Conservation (phyloP, 352 stramenopile species). For the Globisporangium nagaii region DNA sequence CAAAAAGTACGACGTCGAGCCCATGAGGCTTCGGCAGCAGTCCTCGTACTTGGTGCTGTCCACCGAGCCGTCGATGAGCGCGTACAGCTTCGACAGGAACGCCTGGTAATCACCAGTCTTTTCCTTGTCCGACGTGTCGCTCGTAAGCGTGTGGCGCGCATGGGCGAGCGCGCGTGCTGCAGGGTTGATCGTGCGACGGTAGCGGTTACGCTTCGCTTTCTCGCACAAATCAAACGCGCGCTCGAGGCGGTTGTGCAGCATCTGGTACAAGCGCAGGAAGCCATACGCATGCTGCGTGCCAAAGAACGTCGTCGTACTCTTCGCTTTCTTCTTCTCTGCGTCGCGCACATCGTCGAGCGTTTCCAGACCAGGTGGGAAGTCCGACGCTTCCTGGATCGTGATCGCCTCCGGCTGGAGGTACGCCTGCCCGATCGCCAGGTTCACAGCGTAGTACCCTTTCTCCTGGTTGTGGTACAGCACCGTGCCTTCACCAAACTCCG, state of each 20-base stretch:
- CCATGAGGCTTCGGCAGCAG: constrained; percentile 84
- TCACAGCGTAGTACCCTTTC: constrained; percentile 60
- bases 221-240: constrained; percentile 79
- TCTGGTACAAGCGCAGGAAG: constrained; percentile 86
- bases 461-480: constrained; percentile 68
- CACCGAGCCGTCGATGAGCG: constrained; percentile 80
- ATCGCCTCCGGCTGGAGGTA: constrained; percentile 75
- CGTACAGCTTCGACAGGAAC: constrained; percentile 85
- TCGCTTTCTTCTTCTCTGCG: constrained; percentile 28
- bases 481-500: constrained; percentile 78
- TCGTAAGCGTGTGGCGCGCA: constrained; percentile 47
- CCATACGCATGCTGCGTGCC: constrained; percentile 85
- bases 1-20: constrained; percentile 86
- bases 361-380: constrained; percentile 66
- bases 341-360: constrained; percentile 57
- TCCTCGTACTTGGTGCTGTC: constrained; percentile 89
- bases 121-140: constrained; percentile 44
- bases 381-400: constrained; percentile 67
- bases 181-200: constrained; percentile 83
- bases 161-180: constrained; percentile 74
- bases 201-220: constrained; percentile 81
- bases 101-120: constrained; percentile 84
- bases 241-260: constrained; percentile 82
- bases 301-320: constrained; percentile 57
- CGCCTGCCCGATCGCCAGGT: constrained; percentile 54